A percentile compares a stretch with the other conserved stretches of the same genome.
These are phyloP conservation scores for Quercus tomentella DNA, from an alignment of 331 rosid genomes.

Conservation along the genomic window DNA sequence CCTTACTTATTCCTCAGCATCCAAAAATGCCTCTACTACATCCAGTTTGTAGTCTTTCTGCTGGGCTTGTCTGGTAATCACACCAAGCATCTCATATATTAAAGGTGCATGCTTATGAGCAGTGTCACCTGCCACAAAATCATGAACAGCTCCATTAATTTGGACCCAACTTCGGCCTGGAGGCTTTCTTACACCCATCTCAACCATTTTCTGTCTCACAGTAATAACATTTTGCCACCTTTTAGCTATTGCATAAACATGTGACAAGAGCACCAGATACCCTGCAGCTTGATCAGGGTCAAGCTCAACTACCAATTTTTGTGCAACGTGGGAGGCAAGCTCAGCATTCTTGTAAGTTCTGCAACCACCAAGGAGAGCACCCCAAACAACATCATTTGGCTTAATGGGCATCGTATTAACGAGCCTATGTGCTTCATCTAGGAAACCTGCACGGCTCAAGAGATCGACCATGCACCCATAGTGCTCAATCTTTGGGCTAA, in stretches of 20 bases:
- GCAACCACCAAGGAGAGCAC: slow-evolving; percentile 80
- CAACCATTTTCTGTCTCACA: slow-evolving; percentile 58
- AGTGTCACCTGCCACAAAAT: slow-evolving; percentile 57
- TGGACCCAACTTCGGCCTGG: slow-evolving; percentile 72
- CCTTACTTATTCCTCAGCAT: slow-evolving; percentile 20
- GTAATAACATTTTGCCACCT: slow-evolving; percentile 62
- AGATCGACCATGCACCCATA: slow-evolving; percentile 92
- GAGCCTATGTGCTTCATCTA: slow-evolving; percentile 57
- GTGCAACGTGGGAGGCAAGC: slow-evolving; percentile 48
- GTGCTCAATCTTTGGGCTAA: slow-evolving; percentile 65
- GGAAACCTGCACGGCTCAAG: slow-evolving; percentile 77
- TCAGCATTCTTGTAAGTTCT: slow-evolving; percentile 62
- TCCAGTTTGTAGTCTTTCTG: slow-evolving; percentile 25
- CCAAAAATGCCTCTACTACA: slow-evolving; percentile 1
- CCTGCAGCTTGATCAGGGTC: slow-evolving; percentile 53
- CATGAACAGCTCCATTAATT: slow-evolving; percentile 49
- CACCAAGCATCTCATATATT: slow-evolving; percentile 44
- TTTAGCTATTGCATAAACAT: slow-evolving; percentile 51
- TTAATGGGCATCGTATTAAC: slow-evolving; percentile 64
- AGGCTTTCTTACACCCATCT: slow-evolving; percentile 62
- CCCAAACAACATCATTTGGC: slow-evolving; percentile 70
- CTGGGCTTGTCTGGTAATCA: slow-evolving; percentile 40
- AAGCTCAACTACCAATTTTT: slow-evolving; percentile 37
- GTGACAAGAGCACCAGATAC: slow-evolving; percentile 64
- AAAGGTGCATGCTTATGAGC: slow-evolving; percentile 47